Evolutionary conservation across 2,329 filamentous ascomycete genomes (phyloP).

Genomic region (Penicillium concentricum): DNA sequence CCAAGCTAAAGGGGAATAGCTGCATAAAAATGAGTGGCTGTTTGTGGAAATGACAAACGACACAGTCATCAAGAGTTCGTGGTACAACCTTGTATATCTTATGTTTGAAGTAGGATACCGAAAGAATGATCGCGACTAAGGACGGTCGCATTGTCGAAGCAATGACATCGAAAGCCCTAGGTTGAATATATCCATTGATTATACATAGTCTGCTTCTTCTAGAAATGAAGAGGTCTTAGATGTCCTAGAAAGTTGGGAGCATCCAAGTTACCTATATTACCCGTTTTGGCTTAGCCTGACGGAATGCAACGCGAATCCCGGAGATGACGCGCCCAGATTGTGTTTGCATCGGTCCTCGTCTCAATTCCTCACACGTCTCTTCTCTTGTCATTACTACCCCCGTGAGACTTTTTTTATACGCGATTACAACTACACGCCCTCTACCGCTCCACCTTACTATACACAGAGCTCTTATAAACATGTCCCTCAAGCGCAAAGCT

Average conservation of each 20-base stretch:
- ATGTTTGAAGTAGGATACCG: background rate
- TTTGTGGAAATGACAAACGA: background rate
- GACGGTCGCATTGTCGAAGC: background rate
- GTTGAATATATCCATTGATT: background rate
- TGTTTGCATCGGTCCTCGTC: conserved; percentile 8
- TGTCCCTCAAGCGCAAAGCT: conserved; percentile 61
- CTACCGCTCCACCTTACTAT: background rate
- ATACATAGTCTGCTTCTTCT: background rate
- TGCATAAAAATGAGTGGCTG: background rate
- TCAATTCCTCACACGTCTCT: conserved; percentile 7
- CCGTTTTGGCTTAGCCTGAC: conserved; percentile 30
- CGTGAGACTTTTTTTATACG: background rate
- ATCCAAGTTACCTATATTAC: conserved; percentile 30
- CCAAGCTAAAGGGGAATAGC: background rate
- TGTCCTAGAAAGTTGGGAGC: background rate
- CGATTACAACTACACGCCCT: background rate
- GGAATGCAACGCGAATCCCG: conserved; percentile 20
- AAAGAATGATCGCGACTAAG: background rate
- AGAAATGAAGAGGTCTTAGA: background rate
- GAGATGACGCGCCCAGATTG: conserved; percentile 18
- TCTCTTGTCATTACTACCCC: background rate
- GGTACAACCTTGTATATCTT: background rate
- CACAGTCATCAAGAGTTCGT: background rate
- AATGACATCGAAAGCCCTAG: background rate
- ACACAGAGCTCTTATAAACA: conserved; percentile 24